Evolutionary conservation across 2,329 filamentous ascomycete genomes (phyloP).

Genomic region (Chrysosphaeria jannelii): DNA sequence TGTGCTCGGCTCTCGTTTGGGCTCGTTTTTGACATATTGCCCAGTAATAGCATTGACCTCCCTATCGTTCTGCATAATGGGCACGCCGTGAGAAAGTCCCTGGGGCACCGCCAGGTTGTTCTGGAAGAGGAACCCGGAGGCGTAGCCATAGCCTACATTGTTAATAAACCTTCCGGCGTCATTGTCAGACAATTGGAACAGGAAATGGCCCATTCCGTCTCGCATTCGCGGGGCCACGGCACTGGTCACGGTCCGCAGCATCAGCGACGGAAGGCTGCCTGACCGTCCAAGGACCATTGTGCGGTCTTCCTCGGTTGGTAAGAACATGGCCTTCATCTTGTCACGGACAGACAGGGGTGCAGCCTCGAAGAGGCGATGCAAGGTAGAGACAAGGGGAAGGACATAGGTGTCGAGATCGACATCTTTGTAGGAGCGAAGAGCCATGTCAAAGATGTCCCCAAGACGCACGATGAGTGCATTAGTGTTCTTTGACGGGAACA

Average conservation of each 20-base stretch:
- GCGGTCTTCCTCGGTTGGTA: conserved; percentile 53
- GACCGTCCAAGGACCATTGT: conserved; percentile 47
- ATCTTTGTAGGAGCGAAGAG: conserved; percentile 31
- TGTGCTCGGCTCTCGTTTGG: conserved; percentile 23
- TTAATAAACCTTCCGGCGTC: conserved; percentile 55
- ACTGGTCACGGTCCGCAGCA: conserved; percentile 52
- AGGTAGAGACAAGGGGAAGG: conserved; percentile 41
- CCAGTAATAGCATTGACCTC: conserved; percentile 60
- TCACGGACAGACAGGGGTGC: conserved; percentile 28
- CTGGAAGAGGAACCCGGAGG: conserved; percentile 65
- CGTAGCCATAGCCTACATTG: conserved; percentile 86
- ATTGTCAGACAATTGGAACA: conserved; percentile 66
- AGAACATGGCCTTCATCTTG: conserved; percentile 32
- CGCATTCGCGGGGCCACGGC: conserved; percentile 41
- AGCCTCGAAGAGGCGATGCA: conserved; percentile 39
- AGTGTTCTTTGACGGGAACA: conserved; percentile 35
- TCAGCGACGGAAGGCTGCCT: conserved; percentile 39
- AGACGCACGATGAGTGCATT: conserved; percentile 31
- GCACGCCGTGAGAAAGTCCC: conserved; percentile 10
- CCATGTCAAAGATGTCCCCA: conserved; percentile 35
- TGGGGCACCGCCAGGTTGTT: conserved; percentile 52
- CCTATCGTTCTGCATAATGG: conserved; percentile 1
- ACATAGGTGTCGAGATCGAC: conserved; percentile 41
- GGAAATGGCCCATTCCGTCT: conserved; percentile 42
- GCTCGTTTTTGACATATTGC: conserved; percentile 43